phyloP scores from a whole-genome alignment of 495 filamentous ascomycete genomes.

The Evernia prunastri region DNA sequence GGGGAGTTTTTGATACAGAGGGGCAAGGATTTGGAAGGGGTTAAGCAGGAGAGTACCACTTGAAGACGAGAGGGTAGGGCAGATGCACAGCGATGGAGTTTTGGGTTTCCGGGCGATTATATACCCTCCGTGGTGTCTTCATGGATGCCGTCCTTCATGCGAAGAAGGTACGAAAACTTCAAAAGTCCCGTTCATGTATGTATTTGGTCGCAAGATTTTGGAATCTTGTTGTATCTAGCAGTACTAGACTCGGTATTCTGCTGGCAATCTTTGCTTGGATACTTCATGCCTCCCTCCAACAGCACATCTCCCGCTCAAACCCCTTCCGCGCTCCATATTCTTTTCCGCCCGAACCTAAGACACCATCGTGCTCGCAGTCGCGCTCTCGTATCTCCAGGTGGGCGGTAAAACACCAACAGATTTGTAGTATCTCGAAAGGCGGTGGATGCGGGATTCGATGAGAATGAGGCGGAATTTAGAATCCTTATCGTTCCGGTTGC shows the following conservation, averaged over 20 bases:
- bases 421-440: slow-evolving; percentile 97
- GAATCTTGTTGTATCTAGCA: slow-evolving; percentile 5
- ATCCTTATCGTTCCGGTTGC: slow-evolving; percentile 99
- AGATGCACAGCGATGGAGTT: slow-evolving; percentile 20
- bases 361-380: slow-evolving; percentile 51
- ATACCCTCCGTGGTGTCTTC: slow-evolving; percentile 4
- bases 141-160: background rate
- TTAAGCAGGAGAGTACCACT: background rate
- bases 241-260: background rate
- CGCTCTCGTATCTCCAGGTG: slow-evolving; percentile 93
- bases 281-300: background rate
- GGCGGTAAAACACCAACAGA: slow-evolving; percentile 95
- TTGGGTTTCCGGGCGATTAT: background rate
- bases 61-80: background rate
- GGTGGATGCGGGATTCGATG: slow-evolving; percentile 99
- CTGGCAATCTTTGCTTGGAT: background rate
- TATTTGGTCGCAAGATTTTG: background rate
- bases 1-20: slow-evolving; percentile 81
- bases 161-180: background rate
- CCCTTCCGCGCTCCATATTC: slow-evolving; percentile 3
- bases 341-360: slow-evolving; percentile 31
- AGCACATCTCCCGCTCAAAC: background rate
- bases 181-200: background rate
- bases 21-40: slow-evolving; percentile 64
- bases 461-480: slow-evolving; percentile 99